Evolutionary conservation across 2,329 filamentous ascomycete genomes (phyloP).

Genomic region (Xylariaceae sp.): DNA sequence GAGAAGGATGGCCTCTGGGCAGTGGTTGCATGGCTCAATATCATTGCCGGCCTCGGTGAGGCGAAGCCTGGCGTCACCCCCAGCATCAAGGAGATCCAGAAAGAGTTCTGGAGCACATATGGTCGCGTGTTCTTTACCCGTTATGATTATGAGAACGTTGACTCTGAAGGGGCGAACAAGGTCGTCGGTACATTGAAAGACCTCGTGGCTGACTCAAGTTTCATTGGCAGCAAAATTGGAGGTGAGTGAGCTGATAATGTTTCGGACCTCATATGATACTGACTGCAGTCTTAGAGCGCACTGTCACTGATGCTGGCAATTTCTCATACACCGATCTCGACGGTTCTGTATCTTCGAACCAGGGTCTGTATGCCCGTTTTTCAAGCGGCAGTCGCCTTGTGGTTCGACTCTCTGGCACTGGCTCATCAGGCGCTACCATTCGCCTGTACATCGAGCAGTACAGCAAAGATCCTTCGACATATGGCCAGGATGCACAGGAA

Average conservation of each 20-base stretch:
- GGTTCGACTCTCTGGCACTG: conserved; percentile 90
- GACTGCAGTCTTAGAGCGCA: conserved; percentile 51
- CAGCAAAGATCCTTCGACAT: conserved; percentile 74
- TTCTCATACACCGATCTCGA: conserved; percentile 99
- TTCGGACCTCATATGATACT: background rate
- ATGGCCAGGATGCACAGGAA: conserved; percentile 80
- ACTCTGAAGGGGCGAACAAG: conserved; percentile 86
- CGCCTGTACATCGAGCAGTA: conserved; percentile 97
- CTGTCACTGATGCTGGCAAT: conserved; percentile 85
- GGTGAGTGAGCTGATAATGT: conserved; percentile 39
- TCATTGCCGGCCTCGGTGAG: conserved; percentile 89
- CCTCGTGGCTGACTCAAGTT: conserved; percentile 68
- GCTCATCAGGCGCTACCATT: conserved; percentile 92
- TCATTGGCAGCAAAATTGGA: conserved; percentile 77
- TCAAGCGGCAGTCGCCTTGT: conserved; percentile 93
- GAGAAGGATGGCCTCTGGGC: conserved; percentile 99
- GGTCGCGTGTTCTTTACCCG: conserved; percentile 98
- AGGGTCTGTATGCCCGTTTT: conserved; percentile 92
- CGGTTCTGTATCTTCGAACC: conserved; percentile 90
- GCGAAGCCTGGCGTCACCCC: conserved; percentile 74
- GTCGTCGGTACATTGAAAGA: conserved; percentile 77
- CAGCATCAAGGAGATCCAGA: conserved; percentile 93
- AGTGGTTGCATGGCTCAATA: conserved; percentile 96
- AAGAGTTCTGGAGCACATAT: conserved; percentile 94
- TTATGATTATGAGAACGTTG: conserved; percentile 96